Base-by-base conservation (phyloP, 2,329 filamentous ascomycete species). In the Passalora sequoiae region DNA sequence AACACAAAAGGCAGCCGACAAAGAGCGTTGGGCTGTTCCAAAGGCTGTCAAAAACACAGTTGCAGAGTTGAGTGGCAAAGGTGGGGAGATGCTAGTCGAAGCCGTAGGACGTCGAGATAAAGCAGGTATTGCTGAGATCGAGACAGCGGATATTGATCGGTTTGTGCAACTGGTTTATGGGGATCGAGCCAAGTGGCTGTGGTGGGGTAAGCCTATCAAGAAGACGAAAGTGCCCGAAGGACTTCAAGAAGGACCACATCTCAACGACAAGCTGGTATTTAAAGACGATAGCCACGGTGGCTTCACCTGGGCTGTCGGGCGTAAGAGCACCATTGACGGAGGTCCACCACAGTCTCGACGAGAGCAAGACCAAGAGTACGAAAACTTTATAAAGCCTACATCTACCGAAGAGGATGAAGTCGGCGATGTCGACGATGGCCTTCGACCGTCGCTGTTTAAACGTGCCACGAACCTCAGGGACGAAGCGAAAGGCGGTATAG, bases 11-110 rank as follows among this genome's bases (percentile, higher is more conserved):
- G 89, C 88, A 22, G 89, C 89, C 2, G 85, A 84, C 38, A 84
- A 87, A 24, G 89, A 96, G 60, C 85, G 84, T 2, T 96, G 91
- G 87, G 85, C 84, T 12, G 86, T 94, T n/a, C 86, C 89, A 38
- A 84, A 87, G 59, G 89, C 91, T 13, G 88, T 98, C 58, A 97
- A 97, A 63, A 94, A 88, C 3, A 96, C 91, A 0, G 86, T 97
- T 35, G 89, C 86, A 13, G 92, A 96, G 65, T 80, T 98, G 28
- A 88, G 88, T 54, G 91, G 92, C 10, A 95, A 96, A 63, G 84
- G 91, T 40, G 89, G 89, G 36, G 91, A 96, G 64, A 86, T 96
- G 69, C 84, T 96, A 35, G 88, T 94, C 73, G 89, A 88, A n/a
- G 94, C 94, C 73, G 89, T 95, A 4, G 85, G 85, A 19, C 69